Evolutionary conservation across 1,284 basidiomycete genomes (phyloP), one percentile per base, ranked within the genome.

Genomic region (Fomes fomentarius): DNA sequence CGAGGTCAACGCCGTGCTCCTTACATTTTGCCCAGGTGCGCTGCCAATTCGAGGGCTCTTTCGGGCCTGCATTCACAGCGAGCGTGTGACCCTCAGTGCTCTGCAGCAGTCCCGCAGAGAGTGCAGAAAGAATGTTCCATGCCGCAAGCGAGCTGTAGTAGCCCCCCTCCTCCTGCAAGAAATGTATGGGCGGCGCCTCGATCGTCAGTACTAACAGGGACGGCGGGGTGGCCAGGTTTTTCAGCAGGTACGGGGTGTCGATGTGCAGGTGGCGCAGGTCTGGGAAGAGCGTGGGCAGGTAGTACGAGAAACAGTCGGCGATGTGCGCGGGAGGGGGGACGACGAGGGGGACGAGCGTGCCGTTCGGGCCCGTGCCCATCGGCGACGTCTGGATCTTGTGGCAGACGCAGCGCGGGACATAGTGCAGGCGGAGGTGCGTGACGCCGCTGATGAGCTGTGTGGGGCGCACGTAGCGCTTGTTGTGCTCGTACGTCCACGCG

Each of bases 341-440:
- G 8, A 15, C 21, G 38, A 24, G 15, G 7, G 17, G 17, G 43
- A 45, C 15, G 28, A 30, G 28, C 12, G 28, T 6, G 7, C 7
- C 28, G 28, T 24, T 44, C 21, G 9, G 26, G 6, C 9, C 30
- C 11, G 28, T 24, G 8, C 24, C 50, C 41, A n/a, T n/a, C 42
- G 10, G 30, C 34, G 25, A 11, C n/a, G 31, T 35, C 17, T 28
- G 24, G 31, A 31, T 30, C 26, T 57, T 49, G 46, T 60, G 58
- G 45, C 60, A 62, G 14, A 51, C 17, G 45, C 60, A 62, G 25
- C 60, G 54, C 17, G 60, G 60, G 17, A 53, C 55, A 33, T 59
- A 38, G 50, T 43, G 50, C n/a, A 62, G 17, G 26, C 50, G 57
- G 25, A 62, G 50, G 41, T 57, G 52, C 33, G 55, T 58, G 21